A percentile compares a stretch with the other conserved stretches of the same genome.
phyloP scores from a whole-genome alignment of 2,329 filamentous ascomycete genomes.

The Aspergillus sp. region DNA sequence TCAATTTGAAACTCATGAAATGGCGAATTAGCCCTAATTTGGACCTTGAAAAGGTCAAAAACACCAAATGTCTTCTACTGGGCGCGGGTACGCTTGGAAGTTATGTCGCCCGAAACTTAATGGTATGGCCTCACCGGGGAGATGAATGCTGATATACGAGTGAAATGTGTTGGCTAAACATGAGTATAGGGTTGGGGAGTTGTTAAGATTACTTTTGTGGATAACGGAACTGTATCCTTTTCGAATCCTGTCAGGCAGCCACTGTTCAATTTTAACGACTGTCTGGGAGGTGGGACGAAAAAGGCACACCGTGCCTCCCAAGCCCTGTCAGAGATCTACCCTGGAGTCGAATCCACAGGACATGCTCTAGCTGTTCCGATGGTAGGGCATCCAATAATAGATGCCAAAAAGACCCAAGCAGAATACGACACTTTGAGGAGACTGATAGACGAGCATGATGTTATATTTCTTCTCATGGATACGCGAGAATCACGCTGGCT shows the following conservation, averaged over 20 bases:
- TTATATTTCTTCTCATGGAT: constrained; percentile 94
- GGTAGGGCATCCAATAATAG: constrained; percentile 80
- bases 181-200: constrained; percentile 70
- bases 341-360: constrained; percentile 73
- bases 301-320: constrained; percentile 78
- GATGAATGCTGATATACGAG: not conserved
- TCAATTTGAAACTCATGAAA: constrained; percentile 97
- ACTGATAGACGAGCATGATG: constrained; percentile 79
- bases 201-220: constrained; percentile 87
- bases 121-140: constrained; percentile 39
- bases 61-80: constrained; percentile 79
- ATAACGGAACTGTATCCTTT: constrained; percentile 87
- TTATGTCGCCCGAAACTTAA: constrained; percentile 82
- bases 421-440: constrained; percentile 69
- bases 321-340: constrained; percentile 77
- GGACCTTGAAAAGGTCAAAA: constrained; percentile 79
- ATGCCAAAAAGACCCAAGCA: constrained; percentile 58
- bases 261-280: constrained; percentile 84
- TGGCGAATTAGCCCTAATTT: constrained; percentile 90
- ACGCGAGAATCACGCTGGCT: constrained; percentile 91
- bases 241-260: constrained; percentile 95
- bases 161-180: constrained; percentile 2
- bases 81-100: constrained; percentile 89
- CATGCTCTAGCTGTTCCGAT: constrained; percentile 84
- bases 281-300: constrained; percentile 69